phyloP scores from a whole-genome alignment of 495 filamentous ascomycete genomes.

The Lineolata rhizophorae region DNA sequence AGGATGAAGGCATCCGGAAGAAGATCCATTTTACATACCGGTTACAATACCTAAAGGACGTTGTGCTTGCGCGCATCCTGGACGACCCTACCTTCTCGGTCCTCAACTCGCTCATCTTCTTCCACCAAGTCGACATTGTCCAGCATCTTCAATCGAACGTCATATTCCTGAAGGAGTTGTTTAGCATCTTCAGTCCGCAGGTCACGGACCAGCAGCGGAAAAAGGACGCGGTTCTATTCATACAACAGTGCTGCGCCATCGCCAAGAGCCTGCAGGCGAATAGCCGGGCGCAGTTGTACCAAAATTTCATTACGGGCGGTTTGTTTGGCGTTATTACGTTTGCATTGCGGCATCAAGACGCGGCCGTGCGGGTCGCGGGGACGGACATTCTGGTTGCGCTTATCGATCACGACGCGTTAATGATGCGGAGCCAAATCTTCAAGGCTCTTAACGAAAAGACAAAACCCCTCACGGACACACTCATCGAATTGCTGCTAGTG shows the following conservation, averaged over 20 bases:
- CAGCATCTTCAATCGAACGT: constrained; percentile 68
- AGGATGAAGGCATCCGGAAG: constrained; percentile 52
- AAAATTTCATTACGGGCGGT: constrained; percentile 72
- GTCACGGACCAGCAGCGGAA: constrained; percentile 45
- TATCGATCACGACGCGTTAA: constrained; percentile 83
- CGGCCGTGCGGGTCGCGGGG: constrained; percentile 70
- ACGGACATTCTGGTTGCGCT: constrained; percentile 86
- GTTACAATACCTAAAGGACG: constrained; percentile 93
- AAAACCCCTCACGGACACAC: constrained; percentile 71
- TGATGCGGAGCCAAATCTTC: constrained; percentile 86
- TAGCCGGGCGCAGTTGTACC: constrained; percentile 57
- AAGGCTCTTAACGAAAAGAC: constrained; percentile 73
- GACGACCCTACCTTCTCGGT: constrained; percentile 97
- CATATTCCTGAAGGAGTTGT: constrained; percentile 67
- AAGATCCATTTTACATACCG: constrained; percentile 96
- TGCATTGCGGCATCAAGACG: constrained; percentile 65
- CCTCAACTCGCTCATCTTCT: constrained; percentile 94
- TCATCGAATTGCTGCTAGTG: constrained; percentile 78
- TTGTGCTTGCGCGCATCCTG: constrained; percentile 84
- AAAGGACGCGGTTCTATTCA: constrained; percentile 87
- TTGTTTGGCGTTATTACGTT: constrained; percentile 81
- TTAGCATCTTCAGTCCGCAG: constrained; percentile 56
- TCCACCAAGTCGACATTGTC: constrained; percentile 95
- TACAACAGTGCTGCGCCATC: constrained; percentile 87
- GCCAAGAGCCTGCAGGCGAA: constrained; percentile 83